phyloP scores from a whole-genome alignment of 1,139 yeast genomes.

The Candida albicans region DNA sequence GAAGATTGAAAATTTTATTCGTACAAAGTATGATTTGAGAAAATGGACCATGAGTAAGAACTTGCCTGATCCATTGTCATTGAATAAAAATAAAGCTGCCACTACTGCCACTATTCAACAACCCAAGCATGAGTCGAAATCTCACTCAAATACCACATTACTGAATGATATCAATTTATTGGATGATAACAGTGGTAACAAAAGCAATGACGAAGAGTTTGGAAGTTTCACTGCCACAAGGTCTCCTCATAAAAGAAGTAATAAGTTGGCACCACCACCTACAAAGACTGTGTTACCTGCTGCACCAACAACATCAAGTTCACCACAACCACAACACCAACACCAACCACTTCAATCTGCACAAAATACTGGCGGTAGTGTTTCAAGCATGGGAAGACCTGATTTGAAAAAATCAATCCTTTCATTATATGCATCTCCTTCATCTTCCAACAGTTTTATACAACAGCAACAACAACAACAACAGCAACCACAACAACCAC shows the following conservation, averaged over 20 bases:
- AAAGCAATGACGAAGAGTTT: conserved; percentile 36
- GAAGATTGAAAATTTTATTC: conserved; percentile 83
- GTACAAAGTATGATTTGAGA: conserved; percentile 87
- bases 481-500: conserved; percentile 8
- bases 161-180: conserved; percentile 18
- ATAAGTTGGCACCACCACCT: conserved; percentile 9
- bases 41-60: conserved; percentile 67
- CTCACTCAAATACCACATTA: conserved; percentile 9
- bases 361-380: conserved; percentile 39
- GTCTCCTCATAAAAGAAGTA: conserved; percentile 12
- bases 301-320: conserved; percentile 3
- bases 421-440: conserved; percentile 80
- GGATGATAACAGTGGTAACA: conserved; percentile 16
- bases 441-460: conserved; percentile 36
- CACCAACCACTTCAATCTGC: conserved; percentile 22
- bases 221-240: conserved; percentile 40
- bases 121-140: conserved; percentile 10
- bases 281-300: conserved; percentile 1
- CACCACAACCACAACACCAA: not conserved
- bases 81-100: conserved; percentile 22
- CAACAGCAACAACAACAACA: conserved; percentile 24
- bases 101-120: conserved; percentile 6
- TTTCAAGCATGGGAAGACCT: conserved; percentile 32
- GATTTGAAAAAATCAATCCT: conserved; percentile 89
- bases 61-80: conserved; percentile 57